Percentiles rank a stretch among this genome's conserved stretches.
Evolutionary conservation across 2,329 filamentous ascomycete species (phyloP).

Genomic region (Penicillium brasilianum): DNA sequence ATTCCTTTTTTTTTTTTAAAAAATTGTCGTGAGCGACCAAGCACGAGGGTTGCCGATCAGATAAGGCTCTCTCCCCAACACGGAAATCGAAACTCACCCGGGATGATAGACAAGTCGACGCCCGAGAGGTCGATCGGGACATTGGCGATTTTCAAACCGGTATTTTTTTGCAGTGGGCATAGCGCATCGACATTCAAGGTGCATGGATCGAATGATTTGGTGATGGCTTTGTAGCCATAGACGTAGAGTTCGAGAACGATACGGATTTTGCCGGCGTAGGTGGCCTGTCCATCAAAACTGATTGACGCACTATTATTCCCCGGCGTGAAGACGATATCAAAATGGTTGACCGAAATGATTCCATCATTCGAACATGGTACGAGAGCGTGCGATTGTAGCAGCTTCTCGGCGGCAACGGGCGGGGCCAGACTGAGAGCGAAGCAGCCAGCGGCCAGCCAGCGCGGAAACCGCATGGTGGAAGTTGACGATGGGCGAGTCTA

Average conservation of each 20-base stretch:
- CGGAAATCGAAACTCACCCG: slow-evolving; percentile 53
- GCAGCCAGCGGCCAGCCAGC: slow-evolving; percentile 22
- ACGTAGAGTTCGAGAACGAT: slow-evolving; percentile 78
- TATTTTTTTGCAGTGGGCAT: slow-evolving; percentile 82
- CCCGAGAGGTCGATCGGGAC: slow-evolving; percentile 49
- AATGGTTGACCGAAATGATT: slow-evolving; percentile 24
- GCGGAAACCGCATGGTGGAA: slow-evolving; percentile 22
- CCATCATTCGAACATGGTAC: slow-evolving; percentile 25
- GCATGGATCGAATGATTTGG: slow-evolving; percentile 76
- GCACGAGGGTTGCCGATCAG: not conserved
- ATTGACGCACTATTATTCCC: slow-evolving; percentile 50
- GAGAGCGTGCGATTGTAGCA: slow-evolving; percentile 27
- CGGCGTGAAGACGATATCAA: slow-evolving; percentile 48
- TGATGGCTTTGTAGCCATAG: slow-evolving; percentile 78
- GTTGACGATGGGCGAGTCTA: not conserved
- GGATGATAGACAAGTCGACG: slow-evolving; percentile 67
- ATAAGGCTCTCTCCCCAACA: not conserved
- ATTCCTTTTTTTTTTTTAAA: too few relatives aligned
- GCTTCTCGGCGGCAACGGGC: slow-evolving; percentile 20
- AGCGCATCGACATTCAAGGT: slow-evolving; percentile 70
- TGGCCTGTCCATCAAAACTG: slow-evolving; percentile 80
- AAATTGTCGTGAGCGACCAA: not conserved
- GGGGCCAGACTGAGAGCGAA: slow-evolving; percentile 14
- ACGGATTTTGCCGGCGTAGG: slow-evolving; percentile 78
- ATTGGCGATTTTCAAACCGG: slow-evolving; percentile 71